These are phyloP conservation scores for Cutaneotrichosporon sp. DNA, from an alignment of 1,284 basidiomycete species.

Conservation along the genomic window DNA sequence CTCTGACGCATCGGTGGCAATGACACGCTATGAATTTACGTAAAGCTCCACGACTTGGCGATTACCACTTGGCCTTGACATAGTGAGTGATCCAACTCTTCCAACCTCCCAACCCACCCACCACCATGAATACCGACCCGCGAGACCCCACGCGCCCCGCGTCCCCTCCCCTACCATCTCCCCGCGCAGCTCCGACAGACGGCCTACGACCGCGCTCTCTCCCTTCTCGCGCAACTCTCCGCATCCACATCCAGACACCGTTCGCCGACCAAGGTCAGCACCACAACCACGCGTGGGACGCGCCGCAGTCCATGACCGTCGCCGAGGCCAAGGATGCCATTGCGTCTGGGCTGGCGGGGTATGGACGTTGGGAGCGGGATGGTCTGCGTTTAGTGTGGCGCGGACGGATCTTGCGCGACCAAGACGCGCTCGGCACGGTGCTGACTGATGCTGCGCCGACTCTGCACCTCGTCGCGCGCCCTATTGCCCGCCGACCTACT, in stretches of 20 bases:
- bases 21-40: constrained; percentile 13
- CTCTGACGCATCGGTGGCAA: neutral
- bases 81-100: neutral
- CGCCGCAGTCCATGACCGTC: constrained; percentile 25
- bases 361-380: constrained; percentile 37
- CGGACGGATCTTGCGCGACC: constrained; percentile 46
- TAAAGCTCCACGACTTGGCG: constrained; percentile 5
- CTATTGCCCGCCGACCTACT: neutral
- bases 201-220: constrained; percentile 15
- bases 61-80: neutral
- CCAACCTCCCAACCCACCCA: neutral
- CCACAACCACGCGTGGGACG: constrained; percentile 18
- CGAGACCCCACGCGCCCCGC: constrained; percentile 17
- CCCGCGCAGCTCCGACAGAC: constrained; percentile 7
- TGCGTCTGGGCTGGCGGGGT: constrained; percentile 34
- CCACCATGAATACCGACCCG: constrained; percentile 25
- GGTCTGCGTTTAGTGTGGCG: constrained; percentile 47
- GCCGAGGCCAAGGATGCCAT: constrained; percentile 39
- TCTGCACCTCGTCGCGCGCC: constrained; percentile 44
- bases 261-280: constrained; percentile 30
- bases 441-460: constrained; percentile 30
- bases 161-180: constrained; percentile 15
- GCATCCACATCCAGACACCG: constrained; percentile 40
- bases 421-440: constrained; percentile 38
- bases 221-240: constrained; percentile 14